Evolutionary conservation across 192 early-diverging fungal genomes (phyloP).

Genomic region (Thamnidium elegans): DNA sequence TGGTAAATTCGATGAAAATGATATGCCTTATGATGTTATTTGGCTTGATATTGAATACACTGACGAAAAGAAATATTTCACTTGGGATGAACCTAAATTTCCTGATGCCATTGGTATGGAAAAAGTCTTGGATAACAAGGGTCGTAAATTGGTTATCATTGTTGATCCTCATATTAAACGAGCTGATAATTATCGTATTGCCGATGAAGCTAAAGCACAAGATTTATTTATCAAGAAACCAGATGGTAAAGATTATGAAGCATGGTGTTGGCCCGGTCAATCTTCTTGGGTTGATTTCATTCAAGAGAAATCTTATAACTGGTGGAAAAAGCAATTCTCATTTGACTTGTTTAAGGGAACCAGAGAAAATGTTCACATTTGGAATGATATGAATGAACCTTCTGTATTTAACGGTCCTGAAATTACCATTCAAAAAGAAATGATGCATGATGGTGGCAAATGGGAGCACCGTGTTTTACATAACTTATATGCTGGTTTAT

Average conservation of each 20-base stretch:
- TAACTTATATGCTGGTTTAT: constrained; percentile 89
- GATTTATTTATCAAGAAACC: constrained; percentile 79
- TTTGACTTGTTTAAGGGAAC: constrained; percentile 83
- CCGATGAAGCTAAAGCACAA: constrained; percentile 70
- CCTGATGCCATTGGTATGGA: constrained; percentile 86
- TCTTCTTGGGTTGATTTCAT: constrained; percentile 94
- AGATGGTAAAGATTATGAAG: constrained; percentile 77
- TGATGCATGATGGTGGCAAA: constrained; percentile 71
- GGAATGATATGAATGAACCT: constrained; percentile 99
- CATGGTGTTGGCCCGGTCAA: constrained; percentile 96
- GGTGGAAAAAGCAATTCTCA: constrained; percentile 78
- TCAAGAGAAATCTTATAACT: constrained; percentile 71
- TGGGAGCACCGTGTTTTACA: constrained; percentile 96
- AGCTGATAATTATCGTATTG: constrained; percentile 72
- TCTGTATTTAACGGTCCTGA: constrained; percentile 97
- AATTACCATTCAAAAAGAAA: constrained; percentile 94
- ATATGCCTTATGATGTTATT: constrained; percentile 96
- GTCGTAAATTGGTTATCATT: constrained; percentile 91
- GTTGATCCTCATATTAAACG: constrained; percentile 97
- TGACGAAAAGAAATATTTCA: constrained; percentile 97
- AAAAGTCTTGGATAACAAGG: constrained; percentile 62
- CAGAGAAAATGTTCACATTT: constrained; percentile 77
- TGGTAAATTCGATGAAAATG: constrained; percentile 81
- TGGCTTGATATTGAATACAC: constrained; percentile 99
- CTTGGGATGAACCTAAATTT: constrained; percentile 94